These are phyloP conservation scores for Yamadazyma jaroonii DNA, from an alignment of 1,139 yeast species.

Conservation along the genomic window DNA sequence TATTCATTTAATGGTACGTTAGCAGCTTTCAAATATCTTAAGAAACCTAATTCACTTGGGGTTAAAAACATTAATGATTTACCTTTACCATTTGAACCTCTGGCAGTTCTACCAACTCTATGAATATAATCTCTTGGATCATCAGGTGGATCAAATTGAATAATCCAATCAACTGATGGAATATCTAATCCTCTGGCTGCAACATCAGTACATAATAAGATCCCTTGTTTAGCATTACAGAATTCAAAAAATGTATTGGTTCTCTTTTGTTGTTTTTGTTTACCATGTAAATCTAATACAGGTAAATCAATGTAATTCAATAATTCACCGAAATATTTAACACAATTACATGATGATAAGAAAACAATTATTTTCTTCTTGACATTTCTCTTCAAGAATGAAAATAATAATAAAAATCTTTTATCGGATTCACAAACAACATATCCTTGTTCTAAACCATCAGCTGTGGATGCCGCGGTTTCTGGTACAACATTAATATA, in stretches of 20 bases:
- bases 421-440: slow-evolving; percentile 97
- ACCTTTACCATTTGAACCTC: slow-evolving; percentile 91
- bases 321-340: slow-evolving; percentile 91
- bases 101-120: slow-evolving; percentile 97
- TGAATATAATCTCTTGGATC: slow-evolving; percentile 98
- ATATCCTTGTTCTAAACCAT: slow-evolving; percentile 96
- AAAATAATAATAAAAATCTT: slow-evolving; percentile 82
- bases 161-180: slow-evolving; percentile 96
- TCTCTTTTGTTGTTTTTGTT: slow-evolving; percentile 97
- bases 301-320: slow-evolving; percentile 95
- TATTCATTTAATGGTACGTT: slow-evolving; percentile 96
- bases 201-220: slow-evolving; percentile 91
- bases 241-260: slow-evolving; percentile 97
- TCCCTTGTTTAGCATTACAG: slow-evolving; percentile 94
- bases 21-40: slow-evolving; percentile 92
- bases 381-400: slow-evolving; percentile 85
- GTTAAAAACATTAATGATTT: slow-evolving; percentile 91
- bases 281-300: slow-evolving; percentile 93
- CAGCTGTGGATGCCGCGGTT: slow-evolving; percentile 83
- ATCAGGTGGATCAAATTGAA: slow-evolving; percentile 98
- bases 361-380: slow-evolving; percentile 93
- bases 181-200: slow-evolving; percentile 98
- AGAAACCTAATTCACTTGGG: slow-evolving; percentile 91
- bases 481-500: slow-evolving; percentile 92
- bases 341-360: slow-evolving; percentile 94